These are phyloP conservation scores for Saccharomycopsis microspora DNA, from an alignment of 805 yeast genomes.

Conservation along the genomic window DNA sequence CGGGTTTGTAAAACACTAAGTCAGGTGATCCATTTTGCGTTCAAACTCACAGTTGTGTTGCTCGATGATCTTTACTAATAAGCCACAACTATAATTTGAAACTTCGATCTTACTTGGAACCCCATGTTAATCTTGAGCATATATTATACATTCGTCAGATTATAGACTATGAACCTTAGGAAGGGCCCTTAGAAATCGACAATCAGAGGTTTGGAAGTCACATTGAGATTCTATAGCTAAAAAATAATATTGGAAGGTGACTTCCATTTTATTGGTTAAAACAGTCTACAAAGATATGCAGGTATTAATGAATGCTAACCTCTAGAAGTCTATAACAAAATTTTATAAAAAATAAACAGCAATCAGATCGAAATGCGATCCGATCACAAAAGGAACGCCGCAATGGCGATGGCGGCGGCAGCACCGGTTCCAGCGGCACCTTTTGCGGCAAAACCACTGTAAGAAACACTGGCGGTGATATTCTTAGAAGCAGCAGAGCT, in stretches of 20 bases:
- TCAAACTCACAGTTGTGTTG: too few species aligned
- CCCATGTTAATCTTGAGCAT: too few species aligned
- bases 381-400: constrained; percentile 7
- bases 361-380: not conserved
- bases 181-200: too few species aligned
- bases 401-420: constrained; percentile 11
- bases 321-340: not conserved
- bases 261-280: not conserved
- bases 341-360: not conserved
- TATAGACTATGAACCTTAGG: too few species aligned
- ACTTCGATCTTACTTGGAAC: too few species aligned
- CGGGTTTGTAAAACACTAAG: too few species aligned
- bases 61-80: too few species aligned
- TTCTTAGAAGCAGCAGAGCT: constrained; percentile 1
- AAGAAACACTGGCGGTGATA: constrained; percentile 1
- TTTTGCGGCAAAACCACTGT: constrained; percentile 3
- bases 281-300: not conserved
- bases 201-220: too few species aligned
- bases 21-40: too few species aligned
- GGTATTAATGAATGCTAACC: not conserved
- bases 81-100: too few species aligned
- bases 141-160: too few species aligned
- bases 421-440: constrained; percentile 8
- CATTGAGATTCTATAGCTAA: not conserved
- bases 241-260: not conserved